Percentiles rank a stretch among this genome's conserved stretches.
phyloP scores from a whole-genome alignment of 2,329 filamentous ascomycete species.

The Trichoderma aggressivum region DNA sequence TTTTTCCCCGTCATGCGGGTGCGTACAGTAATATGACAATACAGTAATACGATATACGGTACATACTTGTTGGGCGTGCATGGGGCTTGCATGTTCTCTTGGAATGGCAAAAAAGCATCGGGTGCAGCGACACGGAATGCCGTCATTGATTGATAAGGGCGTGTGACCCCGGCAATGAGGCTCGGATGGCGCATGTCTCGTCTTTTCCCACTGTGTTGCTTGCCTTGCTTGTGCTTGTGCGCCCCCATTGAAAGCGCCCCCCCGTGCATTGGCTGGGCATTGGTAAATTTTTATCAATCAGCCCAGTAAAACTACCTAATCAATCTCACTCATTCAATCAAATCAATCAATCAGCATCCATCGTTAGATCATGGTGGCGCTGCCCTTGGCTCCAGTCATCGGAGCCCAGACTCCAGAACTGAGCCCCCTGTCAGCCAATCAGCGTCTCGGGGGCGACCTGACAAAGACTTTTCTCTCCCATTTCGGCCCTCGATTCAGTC shows the following conservation, averaged over 20 bases:
- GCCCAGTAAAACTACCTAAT: background rate
- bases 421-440: conserved; percentile 6
- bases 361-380: conserved; percentile 17
- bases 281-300: conserved; percentile 9
- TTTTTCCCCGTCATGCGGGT: background rate
- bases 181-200: background rate
- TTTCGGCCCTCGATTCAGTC: background rate
- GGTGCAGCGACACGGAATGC: background rate
- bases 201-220: background rate
- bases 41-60: no score
- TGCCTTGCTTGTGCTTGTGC: background rate
- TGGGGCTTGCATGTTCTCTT: background rate
- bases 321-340: background rate
- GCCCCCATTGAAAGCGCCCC: background rate
- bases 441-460: background rate
- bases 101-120: background rate
- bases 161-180: background rate
- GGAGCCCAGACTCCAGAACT: background rate
- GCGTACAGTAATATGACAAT: background rate
- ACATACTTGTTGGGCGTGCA: background rate
- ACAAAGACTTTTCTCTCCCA: background rate
- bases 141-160: conserved; percentile 12
- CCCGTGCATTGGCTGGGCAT: background rate
- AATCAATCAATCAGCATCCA: background rate
- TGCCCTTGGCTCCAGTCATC: conserved; percentile 5